Evolutionary conservation across 192 early-diverging fungal species (phyloP).

Genomic region (Rhizophagus prolifer): DNA sequence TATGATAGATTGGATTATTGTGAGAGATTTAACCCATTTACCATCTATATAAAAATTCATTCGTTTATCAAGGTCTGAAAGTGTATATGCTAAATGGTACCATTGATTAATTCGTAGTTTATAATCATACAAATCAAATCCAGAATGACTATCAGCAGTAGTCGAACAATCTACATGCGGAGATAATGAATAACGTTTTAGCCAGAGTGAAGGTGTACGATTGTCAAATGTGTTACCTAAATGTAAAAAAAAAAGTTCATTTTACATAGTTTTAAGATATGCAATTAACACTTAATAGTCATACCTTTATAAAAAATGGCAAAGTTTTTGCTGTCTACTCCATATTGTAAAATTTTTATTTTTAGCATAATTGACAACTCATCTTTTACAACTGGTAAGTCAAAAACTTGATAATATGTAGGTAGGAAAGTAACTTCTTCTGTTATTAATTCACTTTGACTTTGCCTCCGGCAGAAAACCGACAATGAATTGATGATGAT

Average conservation of each 20-base stretch:
- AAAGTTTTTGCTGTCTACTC: too few relatives aligned
- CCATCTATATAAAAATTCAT: slow-evolving; percentile 21
- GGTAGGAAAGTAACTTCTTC: background rate
- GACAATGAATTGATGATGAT: slow-evolving; percentile 11
- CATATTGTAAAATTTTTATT: background rate
- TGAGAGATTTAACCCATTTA: slow-evolving; percentile 13
- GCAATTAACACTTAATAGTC: background rate
- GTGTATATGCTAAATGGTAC: slow-evolving; percentile 27
- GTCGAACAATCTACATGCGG: background rate
- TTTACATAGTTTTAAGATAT: background rate
- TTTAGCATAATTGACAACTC: slow-evolving; percentile 18
- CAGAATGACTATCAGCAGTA: background rate
- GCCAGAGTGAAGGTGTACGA: slow-evolving; percentile 12
- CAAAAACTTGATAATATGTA: background rate
- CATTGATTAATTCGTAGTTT: background rate
- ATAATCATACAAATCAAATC: background rate
- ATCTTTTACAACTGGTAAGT: slow-evolving; percentile 12
- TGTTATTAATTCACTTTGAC: slow-evolving; percentile 21
- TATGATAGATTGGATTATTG: background rate
- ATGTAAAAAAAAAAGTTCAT: background rate
- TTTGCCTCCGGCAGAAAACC: background rate
- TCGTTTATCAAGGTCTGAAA: slow-evolving; percentile 19
- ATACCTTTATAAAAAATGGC: slow-evolving; percentile 21
- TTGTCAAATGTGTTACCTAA: background rate
- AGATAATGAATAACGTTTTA: background rate